These are phyloP conservation scores for Cylindrotheca closterium DNA, from an alignment of 108 stramenopile genomes.

Conservation along the genomic window DNA sequence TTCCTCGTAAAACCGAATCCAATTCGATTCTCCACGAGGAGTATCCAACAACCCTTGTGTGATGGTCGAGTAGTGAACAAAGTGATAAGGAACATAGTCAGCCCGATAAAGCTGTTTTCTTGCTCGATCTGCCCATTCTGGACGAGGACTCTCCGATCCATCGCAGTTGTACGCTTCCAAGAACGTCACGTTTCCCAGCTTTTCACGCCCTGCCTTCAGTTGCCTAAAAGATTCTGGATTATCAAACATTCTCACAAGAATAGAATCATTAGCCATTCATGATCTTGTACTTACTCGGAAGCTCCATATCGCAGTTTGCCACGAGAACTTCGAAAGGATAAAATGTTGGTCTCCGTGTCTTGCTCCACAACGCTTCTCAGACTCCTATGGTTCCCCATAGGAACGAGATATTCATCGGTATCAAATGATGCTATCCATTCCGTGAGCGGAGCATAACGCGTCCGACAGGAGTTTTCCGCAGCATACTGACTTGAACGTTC, in stretches of 20 bases:
- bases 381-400: slow-evolving; percentile 45
- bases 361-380: slow-evolving; percentile 17
- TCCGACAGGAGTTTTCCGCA: slow-evolving; percentile 74
- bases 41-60: slow-evolving; percentile 35
- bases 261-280: not conserved
- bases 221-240: not conserved
- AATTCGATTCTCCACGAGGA: slow-evolving; percentile 29
- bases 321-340: slow-evolving; percentile 30
- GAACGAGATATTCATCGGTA: slow-evolving; percentile 79
- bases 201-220: slow-evolving; percentile 26
- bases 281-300: slow-evolving; percentile 46
- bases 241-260: not conserved
- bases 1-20: slow-evolving; percentile 24
- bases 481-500: slow-evolving; percentile 81
- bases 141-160: slow-evolving; percentile 55
- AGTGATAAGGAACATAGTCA: slow-evolving; percentile 70
- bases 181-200: slow-evolving; percentile 44
- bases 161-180: slow-evolving; percentile 65
- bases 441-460: slow-evolving; percentile 63
- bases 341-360: slow-evolving; percentile 6
- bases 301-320: slow-evolving; percentile 46
- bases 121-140: slow-evolving; percentile 50
- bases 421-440: slow-evolving; percentile 82
- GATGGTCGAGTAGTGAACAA: slow-evolving; percentile 81
- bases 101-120: slow-evolving; percentile 85